phyloP scores from a whole-genome alignment of 1,284 basidiomycete species.

The Fomitopsis schrenkii region DNA sequence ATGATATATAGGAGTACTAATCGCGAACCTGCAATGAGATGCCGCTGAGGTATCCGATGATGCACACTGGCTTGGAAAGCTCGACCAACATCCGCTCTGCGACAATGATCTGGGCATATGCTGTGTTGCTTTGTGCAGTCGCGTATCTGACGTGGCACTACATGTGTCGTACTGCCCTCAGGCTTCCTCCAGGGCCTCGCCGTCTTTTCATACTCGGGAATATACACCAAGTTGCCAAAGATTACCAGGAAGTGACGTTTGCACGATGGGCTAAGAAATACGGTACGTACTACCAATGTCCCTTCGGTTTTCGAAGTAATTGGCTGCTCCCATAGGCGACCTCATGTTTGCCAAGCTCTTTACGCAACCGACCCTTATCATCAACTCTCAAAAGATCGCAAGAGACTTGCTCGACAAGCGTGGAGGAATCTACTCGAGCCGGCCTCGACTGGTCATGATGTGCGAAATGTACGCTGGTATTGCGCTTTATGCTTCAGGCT shows the following conservation, averaged over 20 bases:
- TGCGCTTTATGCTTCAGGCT: neutral
- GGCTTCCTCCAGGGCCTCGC: neutral
- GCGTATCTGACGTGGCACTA: no score
- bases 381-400: neutral
- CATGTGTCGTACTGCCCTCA: neutral
- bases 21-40: no score
- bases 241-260: neutral
- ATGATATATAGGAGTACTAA: no score
- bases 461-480: neutral
- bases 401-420: neutral
- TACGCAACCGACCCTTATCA: neutral
- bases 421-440: slow-evolving; percentile 8
- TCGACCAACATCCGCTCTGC: no score
- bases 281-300: neutral
- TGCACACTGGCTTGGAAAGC: no score
- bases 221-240: neutral
- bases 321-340: neutral
- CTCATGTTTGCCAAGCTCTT: slow-evolving; percentile 4
- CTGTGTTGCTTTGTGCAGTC: no score
- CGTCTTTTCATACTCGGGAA: neutral
- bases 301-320: neutral
- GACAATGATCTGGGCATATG: no score
- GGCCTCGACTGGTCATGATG: slow-evolving; percentile 4
- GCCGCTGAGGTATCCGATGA: no score
- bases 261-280: neutral